Percentiles rank a stretch among this genome's conserved stretches.
Evolutionary conservation across 2,329 filamentous ascomycete genomes (phyloP).

Genomic region (Kalaharituber pfeilii): DNA sequence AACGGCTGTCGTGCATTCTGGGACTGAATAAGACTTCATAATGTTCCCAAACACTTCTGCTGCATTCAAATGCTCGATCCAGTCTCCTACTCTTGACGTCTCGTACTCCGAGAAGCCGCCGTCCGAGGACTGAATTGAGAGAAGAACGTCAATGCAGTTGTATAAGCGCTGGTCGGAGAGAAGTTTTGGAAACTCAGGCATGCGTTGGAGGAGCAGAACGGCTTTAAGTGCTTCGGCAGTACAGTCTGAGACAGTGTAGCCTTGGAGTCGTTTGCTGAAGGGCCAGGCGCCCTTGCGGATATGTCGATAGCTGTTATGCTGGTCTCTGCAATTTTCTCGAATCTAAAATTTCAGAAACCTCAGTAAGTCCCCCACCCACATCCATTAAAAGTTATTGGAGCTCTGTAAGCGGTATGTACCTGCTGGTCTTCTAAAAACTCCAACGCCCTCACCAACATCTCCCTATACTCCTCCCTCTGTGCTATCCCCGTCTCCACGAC

Average conservation of each 20-base stretch:
- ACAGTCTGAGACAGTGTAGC: conserved; percentile 90
- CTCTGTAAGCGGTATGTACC: too few species aligned
- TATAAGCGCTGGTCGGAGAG: conserved; percentile 62
- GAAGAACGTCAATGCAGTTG: conserved; percentile 74
- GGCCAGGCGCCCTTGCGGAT: conserved; percentile 86
- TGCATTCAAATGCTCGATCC: conserved; percentile 74
- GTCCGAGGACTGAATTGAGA: conserved; percentile 70
- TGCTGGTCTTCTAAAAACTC: conserved; percentile 82
- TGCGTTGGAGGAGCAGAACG: conserved; percentile 66
- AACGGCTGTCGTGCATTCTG: conserved; percentile 90
- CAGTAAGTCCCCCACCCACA: too few species aligned
- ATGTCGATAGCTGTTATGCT: conserved; percentile 72
- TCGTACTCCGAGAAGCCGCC: conserved; percentile 89
- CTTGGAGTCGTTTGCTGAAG: conserved; percentile 82
- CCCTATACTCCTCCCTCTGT: conserved; percentile 56
- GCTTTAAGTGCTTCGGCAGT: conserved; percentile 80
- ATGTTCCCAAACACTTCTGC: conserved; percentile 93
- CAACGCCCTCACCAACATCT: conserved; percentile 68
- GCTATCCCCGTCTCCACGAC: conserved; percentile 62
- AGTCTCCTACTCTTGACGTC: conserved; percentile 55
- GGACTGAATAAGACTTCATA: conserved; percentile 98
- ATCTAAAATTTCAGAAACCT: too few species aligned
- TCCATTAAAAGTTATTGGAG: too few species aligned
- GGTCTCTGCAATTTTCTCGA: conserved; percentile 59
- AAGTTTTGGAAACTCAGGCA: conserved; percentile 53